Base-by-base conservation (phyloP, 805 yeast species). In the Wickerhamiella qilinensis region DNA sequence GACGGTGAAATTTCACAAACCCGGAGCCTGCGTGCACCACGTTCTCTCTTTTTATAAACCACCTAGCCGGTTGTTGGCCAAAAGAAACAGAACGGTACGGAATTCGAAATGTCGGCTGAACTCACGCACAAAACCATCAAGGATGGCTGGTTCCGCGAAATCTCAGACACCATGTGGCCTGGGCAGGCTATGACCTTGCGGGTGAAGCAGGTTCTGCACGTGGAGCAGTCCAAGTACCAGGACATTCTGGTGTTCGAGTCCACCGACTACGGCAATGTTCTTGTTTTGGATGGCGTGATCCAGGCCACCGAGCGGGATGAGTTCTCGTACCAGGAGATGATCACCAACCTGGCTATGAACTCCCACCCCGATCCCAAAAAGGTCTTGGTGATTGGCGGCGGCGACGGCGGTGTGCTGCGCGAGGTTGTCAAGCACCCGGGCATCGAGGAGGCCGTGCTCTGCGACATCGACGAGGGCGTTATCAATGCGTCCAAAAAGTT, bases 241-340 rank as follows among this genome's bases (percentile, higher is more conserved):
- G 97, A 88, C 55, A 86, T 88, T 16, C 67, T 88, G 42, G 91
- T 91, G 38, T 91, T 88, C 67, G 82, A 86, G 64, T 79, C 93
- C 37, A 76, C 94, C 41, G 78, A 80, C 57, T 88, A 86, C 62
- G 98, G 98, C 54, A 88, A 86, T 54, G 98, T 88, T 30, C 69
- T 88, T 47, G 97, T 88, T 33, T 69, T 88, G 48, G 98, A 88
- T 59, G 88, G 91, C 47, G 94, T 81, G 41, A 86, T 88, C 56
- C 97, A 88, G 65, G 93, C 78, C 42, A 84, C 97, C 37, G 97
- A 88, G 65, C 77, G 97, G 56, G 98, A 88, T 54, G 98, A 88
- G 65, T 88, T 83, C 61, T 74, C 96, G 46, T 88, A 86, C 69
- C 98, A 91, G 67, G 98, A 88, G 65, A 91, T 88, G 97, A 88